Conservation (phyloP, 225 moss, liverwort and hornwort species). For the Physcomitrellopsis africana region DNA sequence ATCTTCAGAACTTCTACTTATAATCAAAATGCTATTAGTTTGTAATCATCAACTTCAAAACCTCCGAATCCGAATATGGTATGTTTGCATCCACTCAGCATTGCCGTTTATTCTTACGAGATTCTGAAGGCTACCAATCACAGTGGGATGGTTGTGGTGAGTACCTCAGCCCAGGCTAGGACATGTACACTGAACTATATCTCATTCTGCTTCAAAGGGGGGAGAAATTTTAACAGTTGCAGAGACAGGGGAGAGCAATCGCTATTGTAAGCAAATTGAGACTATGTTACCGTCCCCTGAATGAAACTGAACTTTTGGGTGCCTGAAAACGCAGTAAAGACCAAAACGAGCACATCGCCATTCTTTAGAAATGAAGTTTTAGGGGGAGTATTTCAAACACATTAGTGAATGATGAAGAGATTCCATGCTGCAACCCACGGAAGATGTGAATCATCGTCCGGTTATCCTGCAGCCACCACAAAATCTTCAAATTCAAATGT, state of each 20-base stretch:
- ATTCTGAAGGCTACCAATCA: constrained; percentile 28
- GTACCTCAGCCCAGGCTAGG: neutral
- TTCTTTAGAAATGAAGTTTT: constrained; percentile 15
- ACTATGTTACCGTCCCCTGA: constrained; percentile 12
- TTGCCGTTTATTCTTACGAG: constrained; percentile 7
- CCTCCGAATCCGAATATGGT: constrained; percentile 16
- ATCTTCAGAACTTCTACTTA: constrained; percentile 4
- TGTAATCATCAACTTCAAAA: constrained; percentile 18
- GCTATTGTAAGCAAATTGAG: constrained; percentile 17
- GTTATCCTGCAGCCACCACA: constrained; percentile 9
- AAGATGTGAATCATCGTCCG: constrained; percentile 25
- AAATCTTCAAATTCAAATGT: constrained; percentile 19
- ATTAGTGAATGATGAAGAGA: constrained; percentile 36
- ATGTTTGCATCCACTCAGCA: constrained; percentile 3
- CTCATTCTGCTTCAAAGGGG: constrained; percentile 8
- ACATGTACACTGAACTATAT: constrained; percentile 1
- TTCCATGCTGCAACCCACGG: constrained; percentile 25
- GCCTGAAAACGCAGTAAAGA: neutral
- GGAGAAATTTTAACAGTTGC: constrained; percentile 6
- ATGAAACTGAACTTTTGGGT: constrained; percentile 18
- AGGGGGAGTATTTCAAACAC: constrained; percentile 9
- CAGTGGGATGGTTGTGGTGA: constrained; percentile 6
- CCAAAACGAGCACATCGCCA: neutral
- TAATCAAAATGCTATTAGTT: neutral
- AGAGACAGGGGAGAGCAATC: neutral